Base-by-base conservation (phyloP, 2,329 filamentous ascomycete genomes). In the Septoria petroselini region DNA sequence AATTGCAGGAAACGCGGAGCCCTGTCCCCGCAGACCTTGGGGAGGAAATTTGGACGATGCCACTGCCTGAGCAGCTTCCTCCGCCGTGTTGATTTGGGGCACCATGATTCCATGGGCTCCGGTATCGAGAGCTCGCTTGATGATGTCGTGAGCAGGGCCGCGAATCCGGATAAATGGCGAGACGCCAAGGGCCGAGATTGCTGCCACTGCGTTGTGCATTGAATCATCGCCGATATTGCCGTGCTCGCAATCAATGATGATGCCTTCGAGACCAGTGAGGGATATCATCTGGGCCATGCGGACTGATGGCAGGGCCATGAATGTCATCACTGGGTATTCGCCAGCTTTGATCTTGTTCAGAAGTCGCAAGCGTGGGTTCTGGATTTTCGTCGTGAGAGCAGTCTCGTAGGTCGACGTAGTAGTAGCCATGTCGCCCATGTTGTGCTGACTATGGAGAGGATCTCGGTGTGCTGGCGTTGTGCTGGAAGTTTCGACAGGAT, bases 161-260 rank as follows among this genome's bases (percentile, higher is more conserved):
- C 76, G 71, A 37, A 81, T 73, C 15, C 71, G 65, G 23, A 74
- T 68, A 12, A 73, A 54, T 2, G 72, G 71, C 21, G 66, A 70
- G 9, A 71, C 67, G 5, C 67, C 68, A 27, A 65, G 63, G 15
- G 64, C 63, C 18, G 70, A 68, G 39, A 74, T 70, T 8, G 71
- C 70, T 4, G 71, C 72, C 11, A 79, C 75, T 37, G 74, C 72
- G 62, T 79, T 74, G 58, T 78, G 77, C 76, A 79, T 80, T 53
- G 73, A 69, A 38, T 65, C 67, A 58, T 76, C 73, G 19, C 80
- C 74, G 54, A 80, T 77, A 55, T 79, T 76, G 12, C 77, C 76
- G 59, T 79, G 77, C 57, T 79, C 77, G 5, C 67, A 72, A 57
- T 80, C 76, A 27, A 79, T 78, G 65, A 85, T 72, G 7, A 88